Base-by-base conservation (phyloP, 2,329 filamentous ascomycete species). In the Fusarium proliferatum region DNA sequence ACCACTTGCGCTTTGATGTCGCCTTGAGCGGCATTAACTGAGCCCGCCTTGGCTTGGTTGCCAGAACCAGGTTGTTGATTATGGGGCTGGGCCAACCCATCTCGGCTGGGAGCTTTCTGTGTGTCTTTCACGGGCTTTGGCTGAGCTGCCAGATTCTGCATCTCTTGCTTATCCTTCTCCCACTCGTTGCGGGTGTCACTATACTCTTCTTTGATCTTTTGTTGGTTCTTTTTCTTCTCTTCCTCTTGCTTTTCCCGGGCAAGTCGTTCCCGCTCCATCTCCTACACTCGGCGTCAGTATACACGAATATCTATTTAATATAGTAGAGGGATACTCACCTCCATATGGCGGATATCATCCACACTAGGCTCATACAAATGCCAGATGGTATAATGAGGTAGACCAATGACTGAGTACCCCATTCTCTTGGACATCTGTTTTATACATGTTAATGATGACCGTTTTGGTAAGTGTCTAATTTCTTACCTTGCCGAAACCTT, bases 341-440 rank as follows among this genome's bases (percentile, higher is more conserved):
- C 96, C 96, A 99, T 99, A 80, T 98, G 96, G 67, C 93, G 92
- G 72, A 98, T 94, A 79, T 99, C 96, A 79, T 99, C 96, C 21
- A 98, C 94, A 78, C 94, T 97, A n/a, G 96, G 96, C 83, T 99
- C 96, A 85, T 99, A 99, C 79, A 99, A 87, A 91, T 99, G 96
- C 96, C 96, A 99, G 74, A 99, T 98, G 2, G 95, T 97, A 83
- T 99, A 99, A 81, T 99, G 96, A 11, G 96, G 96, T 52, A 99
- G 88, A 38, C 96, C 96, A 66, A 99, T 93, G 23, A 99, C 96
- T 0, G 95, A 97, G 80, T 94, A 98, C 67, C 93, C 88, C 96
- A 99, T 98, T 68, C 94, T 92, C 82, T 94, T 96, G 21, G 96
- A 94, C 96, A 99, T 99, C 95, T 97, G 21, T 61, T 49, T 71